Conservation (phyloP, 768 basidiomycete genomes). For the Rhizopogon vesiculosus region DNA sequence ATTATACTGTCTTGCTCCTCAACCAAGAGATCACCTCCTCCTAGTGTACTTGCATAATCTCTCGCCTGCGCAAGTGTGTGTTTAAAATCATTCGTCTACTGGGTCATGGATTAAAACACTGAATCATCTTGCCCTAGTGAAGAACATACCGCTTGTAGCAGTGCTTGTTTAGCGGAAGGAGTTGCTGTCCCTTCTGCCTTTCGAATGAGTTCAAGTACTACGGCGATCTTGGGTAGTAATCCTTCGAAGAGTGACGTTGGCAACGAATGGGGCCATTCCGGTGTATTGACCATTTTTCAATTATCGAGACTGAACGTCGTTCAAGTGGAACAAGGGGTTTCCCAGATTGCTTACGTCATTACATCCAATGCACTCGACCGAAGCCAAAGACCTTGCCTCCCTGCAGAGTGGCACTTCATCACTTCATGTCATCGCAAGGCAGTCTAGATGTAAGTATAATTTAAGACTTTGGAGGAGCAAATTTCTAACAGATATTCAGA, state of each 20-base stretch:
- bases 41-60: slow-evolving; percentile 50
- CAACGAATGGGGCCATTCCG: slow-evolving; percentile 11
- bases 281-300: background rate
- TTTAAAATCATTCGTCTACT: slow-evolving; percentile 73
- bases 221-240: slow-evolving; percentile 55
- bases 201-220: slow-evolving; percentile 57
- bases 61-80: slow-evolving; percentile 53
- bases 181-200: slow-evolving; percentile 48
- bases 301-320: background rate
- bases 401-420: background rate
- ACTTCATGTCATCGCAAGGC: slow-evolving; percentile 37
- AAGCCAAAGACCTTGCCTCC: background rate
- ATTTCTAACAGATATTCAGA: slow-evolving; percentile 33
- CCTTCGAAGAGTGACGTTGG: slow-evolving; percentile 49
- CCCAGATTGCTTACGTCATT: slow-evolving; percentile 4
- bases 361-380: background rate
- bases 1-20: slow-evolving; percentile 72
- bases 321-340: background rate
- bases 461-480: no score
- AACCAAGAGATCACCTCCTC: slow-evolving; percentile 68
- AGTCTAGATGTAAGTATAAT: slow-evolving; percentile 42
- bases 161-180: slow-evolving; percentile 57
- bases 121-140: background rate
- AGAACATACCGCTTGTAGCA: slow-evolving; percentile 58
- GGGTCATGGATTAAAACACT: background rate